Evolutionary conservation across 2,329 filamentous ascomycete species (phyloP), one percentile per base, ranked within the genome.

Genomic region (Ophiostoma sp.): DNA sequence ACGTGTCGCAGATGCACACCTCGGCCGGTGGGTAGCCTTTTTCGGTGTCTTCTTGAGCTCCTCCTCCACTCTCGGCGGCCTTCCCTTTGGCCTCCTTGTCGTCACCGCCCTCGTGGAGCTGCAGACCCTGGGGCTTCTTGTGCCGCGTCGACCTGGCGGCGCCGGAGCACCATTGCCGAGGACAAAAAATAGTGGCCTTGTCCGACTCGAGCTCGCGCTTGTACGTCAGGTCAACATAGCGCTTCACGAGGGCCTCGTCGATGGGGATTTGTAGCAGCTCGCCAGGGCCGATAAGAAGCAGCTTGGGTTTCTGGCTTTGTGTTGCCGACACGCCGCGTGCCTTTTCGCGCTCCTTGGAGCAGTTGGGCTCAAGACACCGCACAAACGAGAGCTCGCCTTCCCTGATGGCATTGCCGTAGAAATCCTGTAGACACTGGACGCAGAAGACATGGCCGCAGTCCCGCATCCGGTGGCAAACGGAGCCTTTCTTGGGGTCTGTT

Each of bases 401-500:
- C 0, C 83, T 87, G 75, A 99, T 97, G 74, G 92, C 93, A 73
- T 88, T 89, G 74, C 90, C 92, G 83, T 96, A 98, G 75, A 94
- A 97, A 75, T 94, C 92, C 73, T 92, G 90, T 2, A 99, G 83
- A 76, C 95, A 99, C n/a, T 87, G 79, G 23, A 90, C 81, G 78
- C 95, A 99, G 77, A 98, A 99, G 52, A 98, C 93, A 77, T 99
- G 94, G 0, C 87, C 88, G 78, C 95, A 99, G 71, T 90, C 88
- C 65, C 90, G 80, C 84, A 98, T 89, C 60, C 87, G 87, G 80
- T 98, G 91, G 78, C 95, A 98, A 13, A 83, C 85, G 0, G 82
- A 80, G 1, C 95, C 95, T 78, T 96, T 97, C 79, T 97, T 97
- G 0, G 93, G 93, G 78, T 98, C 94, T 86, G 23, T 4, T 31